These are phyloP conservation scores for Chloris gayana DNA, from an alignment of 176 grass and related monocot genomes.

Conservation along the genomic window DNA sequence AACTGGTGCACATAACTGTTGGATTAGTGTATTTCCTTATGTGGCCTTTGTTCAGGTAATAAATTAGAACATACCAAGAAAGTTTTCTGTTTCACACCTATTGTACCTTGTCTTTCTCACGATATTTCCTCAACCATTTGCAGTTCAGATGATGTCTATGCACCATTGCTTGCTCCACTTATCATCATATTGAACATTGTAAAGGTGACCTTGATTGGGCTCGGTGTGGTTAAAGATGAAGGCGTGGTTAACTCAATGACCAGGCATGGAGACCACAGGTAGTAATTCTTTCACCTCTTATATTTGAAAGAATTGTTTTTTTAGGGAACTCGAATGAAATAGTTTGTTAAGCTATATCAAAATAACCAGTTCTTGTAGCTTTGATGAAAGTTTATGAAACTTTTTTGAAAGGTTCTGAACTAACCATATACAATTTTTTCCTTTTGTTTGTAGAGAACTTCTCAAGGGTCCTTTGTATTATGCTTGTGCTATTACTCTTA, in stretches of 20 bases:
- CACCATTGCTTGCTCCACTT: constrained; percentile 70
- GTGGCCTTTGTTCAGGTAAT: constrained; percentile 95
- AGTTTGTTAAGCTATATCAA: too few relatives aligned
- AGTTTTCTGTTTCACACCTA: background rate
- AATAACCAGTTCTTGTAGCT: too few relatives aligned
- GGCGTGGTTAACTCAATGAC: constrained; percentile 85
- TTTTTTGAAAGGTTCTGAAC: too few relatives aligned
- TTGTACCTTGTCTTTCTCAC: background rate
- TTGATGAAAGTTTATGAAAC: too few relatives aligned
- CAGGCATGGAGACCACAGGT: constrained; percentile 76
- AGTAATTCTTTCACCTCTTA: background rate
- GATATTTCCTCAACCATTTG: background rate
- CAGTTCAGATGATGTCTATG: constrained; percentile 58
- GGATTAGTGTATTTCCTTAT: constrained; percentile 70
- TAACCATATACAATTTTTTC: background rate
- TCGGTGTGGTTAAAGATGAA: constrained; percentile 82
- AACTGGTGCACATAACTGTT: constrained; percentile 72
- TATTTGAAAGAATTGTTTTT: background rate
- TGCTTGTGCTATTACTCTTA: constrained; percentile 73
- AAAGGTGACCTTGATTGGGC: constrained; percentile 74
- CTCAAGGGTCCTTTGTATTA: constrained; percentile 87
- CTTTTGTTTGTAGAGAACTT: constrained; percentile 60
- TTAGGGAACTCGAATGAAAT: too few relatives aligned
- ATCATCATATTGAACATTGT: constrained; percentile 58
- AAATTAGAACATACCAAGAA: constrained; percentile 36